Evolutionary conservation across 345 rosid species (phyloP).

Genomic region (Citrus australasica): DNA sequence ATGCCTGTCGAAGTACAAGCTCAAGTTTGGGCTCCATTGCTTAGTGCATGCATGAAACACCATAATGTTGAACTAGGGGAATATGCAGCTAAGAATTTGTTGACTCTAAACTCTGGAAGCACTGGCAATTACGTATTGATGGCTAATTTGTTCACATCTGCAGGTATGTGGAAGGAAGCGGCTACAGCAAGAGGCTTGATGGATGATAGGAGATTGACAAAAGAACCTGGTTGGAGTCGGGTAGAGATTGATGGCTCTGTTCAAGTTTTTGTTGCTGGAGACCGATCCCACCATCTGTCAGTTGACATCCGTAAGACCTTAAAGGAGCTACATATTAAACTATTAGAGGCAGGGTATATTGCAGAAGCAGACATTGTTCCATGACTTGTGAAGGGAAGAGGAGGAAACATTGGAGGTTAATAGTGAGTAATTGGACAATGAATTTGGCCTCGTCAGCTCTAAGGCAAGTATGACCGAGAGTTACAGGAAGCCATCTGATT

Average conservation of each 20-base stretch:
- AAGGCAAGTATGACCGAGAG: not conserved
- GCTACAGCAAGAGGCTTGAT: conserved; percentile 18
- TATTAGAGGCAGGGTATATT: conserved; percentile 16
- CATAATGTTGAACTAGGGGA: conserved; percentile 21
- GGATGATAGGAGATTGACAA: conserved; percentile 12
- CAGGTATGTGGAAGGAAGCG: conserved; percentile 31
- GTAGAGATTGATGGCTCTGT: conserved; percentile 15
- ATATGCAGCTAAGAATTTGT: conserved; percentile 17
- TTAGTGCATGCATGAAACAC: conserved; percentile 27
- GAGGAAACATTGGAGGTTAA: conserved; percentile 9
- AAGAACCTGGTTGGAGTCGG: conserved; percentile 28
- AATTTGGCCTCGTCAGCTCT: conserved; percentile 10
- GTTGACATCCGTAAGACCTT: conserved; percentile 10
- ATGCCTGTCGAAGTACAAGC: conserved; percentile 15
- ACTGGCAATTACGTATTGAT: conserved; percentile 18
- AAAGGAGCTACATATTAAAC: conserved; percentile 10
- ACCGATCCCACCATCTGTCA: conserved; percentile 9
- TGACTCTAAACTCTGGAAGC: conserved; percentile 9
- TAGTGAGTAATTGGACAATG: conserved; percentile 12
- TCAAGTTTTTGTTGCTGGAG: conserved; percentile 24
- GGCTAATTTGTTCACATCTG: conserved; percentile 26
- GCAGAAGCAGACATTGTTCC: conserved; percentile 12
- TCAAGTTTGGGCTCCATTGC: conserved; percentile 25
- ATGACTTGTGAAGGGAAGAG: conserved; percentile 6
- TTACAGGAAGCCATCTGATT: not conserved